Percentiles rank a stretch among this genome's conserved stretches.
Evolutionary conservation across 2,329 filamentous ascomycete species (phyloP).

Genomic region (Emergomyces pasteurianus): DNA sequence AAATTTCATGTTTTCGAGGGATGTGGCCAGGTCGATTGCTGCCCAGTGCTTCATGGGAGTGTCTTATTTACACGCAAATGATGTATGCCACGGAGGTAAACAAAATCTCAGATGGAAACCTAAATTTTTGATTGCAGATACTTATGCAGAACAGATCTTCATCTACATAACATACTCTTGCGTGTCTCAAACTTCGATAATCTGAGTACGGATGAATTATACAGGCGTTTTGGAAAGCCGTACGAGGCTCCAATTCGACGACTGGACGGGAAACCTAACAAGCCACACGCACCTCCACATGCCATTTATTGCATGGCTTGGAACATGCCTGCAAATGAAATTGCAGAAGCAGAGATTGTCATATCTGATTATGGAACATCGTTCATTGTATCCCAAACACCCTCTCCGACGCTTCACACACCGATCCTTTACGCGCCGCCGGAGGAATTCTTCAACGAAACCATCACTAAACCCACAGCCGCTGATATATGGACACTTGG

Average conservation of each 20-base stretch:
- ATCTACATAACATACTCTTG: constrained; percentile 13
- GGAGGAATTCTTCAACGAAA: constrained; percentile 11
- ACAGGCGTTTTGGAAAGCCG: constrained; percentile 12
- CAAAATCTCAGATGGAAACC: background rate
- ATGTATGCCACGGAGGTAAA: constrained; percentile 14
- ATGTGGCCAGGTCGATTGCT: constrained; percentile 13
- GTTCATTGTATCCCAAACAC: constrained; percentile 12
- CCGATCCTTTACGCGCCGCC: constrained; percentile 13
- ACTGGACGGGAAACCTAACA: constrained; percentile 12
- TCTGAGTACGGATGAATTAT: constrained; percentile 12
- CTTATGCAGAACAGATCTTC: constrained; percentile 11
- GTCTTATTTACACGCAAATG: constrained; percentile 13
- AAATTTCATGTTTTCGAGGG: constrained; percentile 14
- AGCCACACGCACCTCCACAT: constrained; percentile 13
- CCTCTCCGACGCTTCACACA: constrained; percentile 13
- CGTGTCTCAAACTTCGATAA: constrained; percentile 9
- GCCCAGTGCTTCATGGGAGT: constrained; percentile 13
- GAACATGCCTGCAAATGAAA: constrained; percentile 13
- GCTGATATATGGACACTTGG: constrained; percentile 16
- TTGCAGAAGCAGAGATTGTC: constrained; percentile 12
- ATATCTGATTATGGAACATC: constrained; percentile 17
- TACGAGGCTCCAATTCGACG: constrained; percentile 10
- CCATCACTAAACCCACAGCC: constrained; percentile 5
- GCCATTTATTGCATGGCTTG: constrained; percentile 12
- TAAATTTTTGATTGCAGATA: background rate